A percentile compares a stretch with the other conserved stretches of the same genome.
These are phyloP conservation scores for Pythium dissimile DNA, from an alignment of 352 stramenopile species.

Conservation along the genomic window DNA sequence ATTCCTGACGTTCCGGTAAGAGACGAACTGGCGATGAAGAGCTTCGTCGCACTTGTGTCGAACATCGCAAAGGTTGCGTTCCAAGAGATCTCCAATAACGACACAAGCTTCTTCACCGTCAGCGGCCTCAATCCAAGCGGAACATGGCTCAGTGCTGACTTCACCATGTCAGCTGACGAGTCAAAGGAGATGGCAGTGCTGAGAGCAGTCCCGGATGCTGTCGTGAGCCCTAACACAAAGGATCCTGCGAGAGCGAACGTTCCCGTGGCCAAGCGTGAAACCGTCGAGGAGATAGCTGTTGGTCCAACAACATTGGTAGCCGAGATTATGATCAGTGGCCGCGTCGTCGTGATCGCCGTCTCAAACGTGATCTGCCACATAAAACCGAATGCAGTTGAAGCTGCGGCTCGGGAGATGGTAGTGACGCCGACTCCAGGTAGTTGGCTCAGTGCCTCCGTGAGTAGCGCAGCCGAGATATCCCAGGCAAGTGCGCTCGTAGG, in stretches of 20 bases:
- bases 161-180: constrained; percentile 10
- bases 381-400: constrained; percentile 16
- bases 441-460: constrained; percentile 20
- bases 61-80: constrained; percentile 31
- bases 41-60: constrained; percentile 15
- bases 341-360: constrained; percentile 1
- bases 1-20: constrained; percentile 26
- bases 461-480: constrained; percentile 6
- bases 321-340: constrained; percentile 19
- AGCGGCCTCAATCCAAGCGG: constrained; percentile 22
- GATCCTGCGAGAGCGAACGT: constrained; percentile 16
- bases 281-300: constrained; percentile 9
- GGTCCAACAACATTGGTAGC: constrained; percentile 18
- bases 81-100: constrained; percentile 23
- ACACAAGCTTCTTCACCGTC: constrained; percentile 20
- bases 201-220: not conserved
- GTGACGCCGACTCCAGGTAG: constrained; percentile 23
- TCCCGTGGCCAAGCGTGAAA: constrained; percentile 11
- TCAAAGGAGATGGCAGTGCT: constrained; percentile 14
- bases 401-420: constrained; percentile 6
- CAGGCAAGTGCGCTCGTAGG: constrained; percentile 13
- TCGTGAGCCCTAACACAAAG: constrained; percentile 26
- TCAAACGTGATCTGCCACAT: constrained; percentile 35
- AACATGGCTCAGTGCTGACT: constrained; percentile 1
- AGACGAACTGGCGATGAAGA: constrained; percentile 18